Evolutionary conservation across 768 basidiomycete genomes (phyloP).

Genomic region (Calocybe cyanea): DNA sequence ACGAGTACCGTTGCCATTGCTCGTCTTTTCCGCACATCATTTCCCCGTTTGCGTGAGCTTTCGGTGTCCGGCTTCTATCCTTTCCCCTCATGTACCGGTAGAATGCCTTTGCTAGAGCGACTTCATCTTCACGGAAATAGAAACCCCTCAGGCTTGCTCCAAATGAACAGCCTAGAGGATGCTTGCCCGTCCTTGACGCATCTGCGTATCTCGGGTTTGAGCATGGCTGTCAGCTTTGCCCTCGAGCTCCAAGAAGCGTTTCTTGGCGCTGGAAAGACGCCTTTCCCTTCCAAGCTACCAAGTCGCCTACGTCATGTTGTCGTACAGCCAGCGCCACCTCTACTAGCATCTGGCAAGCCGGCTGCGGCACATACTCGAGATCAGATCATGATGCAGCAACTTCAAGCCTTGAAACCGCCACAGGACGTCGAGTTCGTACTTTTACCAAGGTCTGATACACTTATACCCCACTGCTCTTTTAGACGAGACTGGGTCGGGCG

Average conservation of each 20-base stretch:
- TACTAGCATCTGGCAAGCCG: slow-evolving; percentile 8
- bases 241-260: slow-evolving; percentile 36
- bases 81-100: slow-evolving; percentile 33
- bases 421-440: slow-evolving; percentile 8
- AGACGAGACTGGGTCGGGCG: slow-evolving; percentile 19
- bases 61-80: slow-evolving; percentile 48
- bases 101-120: slow-evolving; percentile 34
- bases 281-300: slow-evolving; percentile 25
- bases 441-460: slow-evolving; percentile 4
- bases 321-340: slow-evolving; percentile 25
- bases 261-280: slow-evolving; percentile 7
- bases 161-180: slow-evolving; percentile 31
- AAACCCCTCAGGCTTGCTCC: slow-evolving; percentile 45
- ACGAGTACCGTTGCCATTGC: slow-evolving; percentile 37
- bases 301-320: slow-evolving; percentile 18
- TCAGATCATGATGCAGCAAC: slow-evolving; percentile 23
- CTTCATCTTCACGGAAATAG: slow-evolving; percentile 48
- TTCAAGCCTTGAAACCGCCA: slow-evolving; percentile 17
- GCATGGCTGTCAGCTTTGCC: slow-evolving; percentile 36
- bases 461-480: slow-evolving; percentile 7
- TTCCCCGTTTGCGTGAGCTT: slow-evolving; percentile 39
- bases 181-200: slow-evolving; percentile 36
- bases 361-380: slow-evolving; percentile 21
- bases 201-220: slow-evolving; percentile 40
- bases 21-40: slow-evolving; percentile 36